These are phyloP conservation scores for Neurospora terricola DNA, from an alignment of 495 filamentous ascomycete genomes.

Conservation along the genomic window DNA sequence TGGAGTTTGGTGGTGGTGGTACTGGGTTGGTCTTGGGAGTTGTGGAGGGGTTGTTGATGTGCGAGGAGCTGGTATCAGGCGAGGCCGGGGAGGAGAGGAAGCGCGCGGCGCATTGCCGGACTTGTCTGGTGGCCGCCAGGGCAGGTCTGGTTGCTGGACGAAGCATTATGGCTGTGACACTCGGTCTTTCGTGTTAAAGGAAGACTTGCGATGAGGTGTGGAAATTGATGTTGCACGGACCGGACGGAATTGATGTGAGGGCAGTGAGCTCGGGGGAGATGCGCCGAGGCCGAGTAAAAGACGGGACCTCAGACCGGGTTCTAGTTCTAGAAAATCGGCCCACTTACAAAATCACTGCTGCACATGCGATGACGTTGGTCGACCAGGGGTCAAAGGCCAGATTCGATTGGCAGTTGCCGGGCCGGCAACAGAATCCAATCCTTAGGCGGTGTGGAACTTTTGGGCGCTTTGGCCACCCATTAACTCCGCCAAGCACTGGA, in stretches of 20 bases:
- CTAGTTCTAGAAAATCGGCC: background rate
- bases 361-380: background rate
- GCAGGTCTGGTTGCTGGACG: background rate
- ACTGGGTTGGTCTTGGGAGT: background rate
- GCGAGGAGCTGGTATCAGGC: slow-evolving; percentile 3
- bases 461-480: background rate
- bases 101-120: slow-evolving; percentile 1
- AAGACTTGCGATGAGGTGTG: background rate
- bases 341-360: background rate
- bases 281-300: background rate
- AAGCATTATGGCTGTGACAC: background rate
- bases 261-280: background rate
- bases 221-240: background rate
- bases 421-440: background rate
- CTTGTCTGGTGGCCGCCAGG: background rate
- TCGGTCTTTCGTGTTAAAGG: background rate
- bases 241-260: background rate
- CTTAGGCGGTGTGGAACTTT: background rate
- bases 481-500: background rate
- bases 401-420: background rate
- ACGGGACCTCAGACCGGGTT: background rate
- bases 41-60: background rate
- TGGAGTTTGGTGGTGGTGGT: slow-evolving; percentile 2
- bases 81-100: background rate
- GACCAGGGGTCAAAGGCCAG: background rate